These are phyloP conservation scores for Medicago arabica DNA, from an alignment of 306 rosid genomes.

Conservation along the genomic window DNA sequence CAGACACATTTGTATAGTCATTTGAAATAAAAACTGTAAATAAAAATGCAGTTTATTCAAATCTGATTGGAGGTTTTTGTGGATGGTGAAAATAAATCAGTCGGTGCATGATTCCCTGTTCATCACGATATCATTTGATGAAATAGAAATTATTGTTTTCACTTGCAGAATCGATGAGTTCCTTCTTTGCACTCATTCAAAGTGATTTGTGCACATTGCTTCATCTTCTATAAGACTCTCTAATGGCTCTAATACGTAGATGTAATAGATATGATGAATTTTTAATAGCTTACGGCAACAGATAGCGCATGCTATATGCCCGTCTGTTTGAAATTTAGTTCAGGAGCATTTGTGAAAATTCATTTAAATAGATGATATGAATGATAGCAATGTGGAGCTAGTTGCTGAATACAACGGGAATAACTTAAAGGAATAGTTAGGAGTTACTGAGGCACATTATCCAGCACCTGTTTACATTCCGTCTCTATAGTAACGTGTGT, in stretches of 20 bases:
- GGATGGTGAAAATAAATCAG: conserved; percentile 36
- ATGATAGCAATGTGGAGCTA: too few relatives aligned
- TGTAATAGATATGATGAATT: too few relatives aligned
- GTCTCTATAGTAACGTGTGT: too few relatives aligned
- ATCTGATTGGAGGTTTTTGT: conserved; percentile 39
- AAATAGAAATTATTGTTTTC: background rate
- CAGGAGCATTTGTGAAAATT: background rate
- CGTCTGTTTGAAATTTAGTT: background rate
- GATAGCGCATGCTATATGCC: background rate
- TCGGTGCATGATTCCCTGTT: conserved; percentile 28
- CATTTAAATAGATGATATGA: background rate
- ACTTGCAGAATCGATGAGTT: background rate
- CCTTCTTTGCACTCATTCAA: conserved; percentile 11
- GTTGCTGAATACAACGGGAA: too few relatives aligned
- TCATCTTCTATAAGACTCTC: background rate
- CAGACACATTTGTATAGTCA: conserved; percentile 49
- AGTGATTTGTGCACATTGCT: background rate
- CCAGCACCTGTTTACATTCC: too few relatives aligned
- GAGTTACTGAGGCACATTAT: too few relatives aligned
- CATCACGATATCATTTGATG: background rate
- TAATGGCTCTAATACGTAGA: conserved; percentile 5
- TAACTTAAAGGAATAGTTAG: too few relatives aligned
- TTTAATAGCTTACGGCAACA: background rate
- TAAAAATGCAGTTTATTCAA: conserved; percentile 43
- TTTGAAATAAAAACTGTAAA: conserved; percentile 56